Evolutionary conservation across 176 grass and related monocot genomes (phyloP).

Genomic region (Coix lacrymajobi): DNA sequence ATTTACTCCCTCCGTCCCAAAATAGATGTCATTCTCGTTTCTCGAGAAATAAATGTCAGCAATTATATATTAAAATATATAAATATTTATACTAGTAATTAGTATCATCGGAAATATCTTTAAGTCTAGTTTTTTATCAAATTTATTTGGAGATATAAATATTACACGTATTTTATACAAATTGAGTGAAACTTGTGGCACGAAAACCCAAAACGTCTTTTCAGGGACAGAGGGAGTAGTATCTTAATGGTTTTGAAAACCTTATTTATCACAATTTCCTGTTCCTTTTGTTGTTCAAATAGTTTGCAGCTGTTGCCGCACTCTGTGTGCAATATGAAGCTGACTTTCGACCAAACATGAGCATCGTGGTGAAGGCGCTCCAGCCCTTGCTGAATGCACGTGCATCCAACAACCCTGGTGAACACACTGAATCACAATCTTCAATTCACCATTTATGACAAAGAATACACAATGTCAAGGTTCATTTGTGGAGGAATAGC

Average conservation of each 20-base stretch:
- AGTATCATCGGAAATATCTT: no score
- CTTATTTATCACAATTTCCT: neutral
- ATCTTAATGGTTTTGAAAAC: neutral
- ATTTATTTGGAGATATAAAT: no score
- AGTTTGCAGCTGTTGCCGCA: conserved; percentile 51
- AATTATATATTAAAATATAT: no score
- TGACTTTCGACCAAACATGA: conserved; percentile 56
- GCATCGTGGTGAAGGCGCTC: conserved; percentile 53
- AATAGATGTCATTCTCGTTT: no score
- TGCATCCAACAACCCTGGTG: conserved; percentile 31
- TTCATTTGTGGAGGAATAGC: neutral
- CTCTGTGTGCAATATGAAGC: conserved; percentile 57
- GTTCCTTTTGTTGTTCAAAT: neutral
- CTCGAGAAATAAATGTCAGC: no score
- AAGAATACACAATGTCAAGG: neutral
- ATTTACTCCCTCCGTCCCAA: neutral
- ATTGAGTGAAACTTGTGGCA: no score
- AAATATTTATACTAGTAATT: no score
- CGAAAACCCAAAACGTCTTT: no score
- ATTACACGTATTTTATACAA: no score
- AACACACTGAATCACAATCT: conserved; percentile 22
- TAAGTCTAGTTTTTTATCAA: no score
- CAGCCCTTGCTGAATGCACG: conserved; percentile 47
- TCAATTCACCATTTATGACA: neutral
- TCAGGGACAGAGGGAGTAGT: no score